These are phyloP conservation scores for Salicornia ramosissima DNA, from an alignment of 148 eudicot species.

Conservation along the genomic window DNA sequence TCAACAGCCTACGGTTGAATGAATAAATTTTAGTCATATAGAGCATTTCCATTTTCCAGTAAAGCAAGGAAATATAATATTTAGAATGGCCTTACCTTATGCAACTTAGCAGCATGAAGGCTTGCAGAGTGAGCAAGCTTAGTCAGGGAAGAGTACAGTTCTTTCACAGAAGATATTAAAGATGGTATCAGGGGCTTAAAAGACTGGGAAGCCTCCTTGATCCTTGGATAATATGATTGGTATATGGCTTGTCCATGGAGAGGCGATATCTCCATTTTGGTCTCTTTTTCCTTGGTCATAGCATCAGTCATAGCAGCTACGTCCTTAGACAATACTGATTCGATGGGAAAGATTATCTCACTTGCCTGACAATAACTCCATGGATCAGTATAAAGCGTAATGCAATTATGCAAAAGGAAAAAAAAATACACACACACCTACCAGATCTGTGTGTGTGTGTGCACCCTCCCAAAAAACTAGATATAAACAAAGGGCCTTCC, in stretches of 20 bases:
- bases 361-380: slow-evolving; percentile 54
- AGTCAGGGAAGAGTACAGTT: slow-evolving; percentile 68
- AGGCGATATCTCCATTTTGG: slow-evolving; percentile 65
- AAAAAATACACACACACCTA: neutral
- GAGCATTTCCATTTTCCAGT: neutral
- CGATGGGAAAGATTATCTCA: slow-evolving; percentile 79
- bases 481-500: too few species aligned
- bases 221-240: slow-evolving; percentile 71
- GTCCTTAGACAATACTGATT: slow-evolving; percentile 81
- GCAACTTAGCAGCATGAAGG: slow-evolving; percentile 92
- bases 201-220: slow-evolving; percentile 58
- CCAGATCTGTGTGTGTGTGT: too few species aligned
- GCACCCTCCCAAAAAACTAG: neutral
- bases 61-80: slow-evolving; percentile 4
- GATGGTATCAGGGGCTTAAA: slow-evolving; percentile 74
- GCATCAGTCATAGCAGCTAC: slow-evolving; percentile 95
- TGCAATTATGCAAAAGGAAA: neutral
- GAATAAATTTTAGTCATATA: neutral
- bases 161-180: slow-evolving; percentile 67
- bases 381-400: slow-evolving; percentile 6
- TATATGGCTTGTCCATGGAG: slow-evolving; percentile 97
- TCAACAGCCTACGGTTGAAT: slow-evolving; percentile 67
- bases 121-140: slow-evolving; percentile 82
- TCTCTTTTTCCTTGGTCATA: slow-evolving; percentile 73
- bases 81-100: slow-evolving; percentile 51